Base-by-base conservation (phyloP, 495 filamentous ascomycete genomes). In the Pyronema domesticum region DNA sequence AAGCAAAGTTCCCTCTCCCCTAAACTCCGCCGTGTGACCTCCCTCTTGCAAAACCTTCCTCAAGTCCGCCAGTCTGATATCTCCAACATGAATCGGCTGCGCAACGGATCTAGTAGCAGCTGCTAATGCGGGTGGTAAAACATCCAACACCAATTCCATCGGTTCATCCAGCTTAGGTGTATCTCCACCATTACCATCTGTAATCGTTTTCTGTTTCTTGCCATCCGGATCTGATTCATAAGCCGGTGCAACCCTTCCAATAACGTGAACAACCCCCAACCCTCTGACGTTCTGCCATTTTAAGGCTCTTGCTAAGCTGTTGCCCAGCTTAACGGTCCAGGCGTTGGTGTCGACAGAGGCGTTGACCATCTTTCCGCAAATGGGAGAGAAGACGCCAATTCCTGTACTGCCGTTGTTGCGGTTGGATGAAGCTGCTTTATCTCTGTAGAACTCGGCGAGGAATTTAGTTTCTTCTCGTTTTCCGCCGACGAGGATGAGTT, bases 271-370 rank as follows among this genome's bases (percentile, higher is more conserved):
- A 42, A 99, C 85, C 39, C 86, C 86, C 6, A 96, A 71, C 6
- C 82, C 87, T 57, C 81, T 77, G 47, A 96, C 86, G 51, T 88
- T 85, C 72, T 96, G 93, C 91, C 93, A 96, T 64, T 84, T 86
- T 18, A 99, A 71, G 19, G 81, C 77, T 60, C 82, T 82, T 34
- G 91, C 81, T 23, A 99, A 77, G 40, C 75, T 70, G 55, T 88
- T 85, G 54, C 83, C 85, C 33, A 99, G 74, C 62, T 86, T 94
- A 48, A 96, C 83, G 30, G 82, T 81, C 91, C 91, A 99, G 18
- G 91, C 89, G 65, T 95, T 96, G 6, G 89, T 96, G 61, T 99
- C 91, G 37, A 96, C 89, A 60, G 88, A 94, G 11, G 89, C 91
- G 66, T 96, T 80, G 47, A 96, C 74, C 2, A 72, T 70, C 48